These are phyloP conservation scores for Cordyceps pruinosa DNA, from an alignment of 2,329 filamentous ascomycete genomes.

Conservation along the genomic window DNA sequence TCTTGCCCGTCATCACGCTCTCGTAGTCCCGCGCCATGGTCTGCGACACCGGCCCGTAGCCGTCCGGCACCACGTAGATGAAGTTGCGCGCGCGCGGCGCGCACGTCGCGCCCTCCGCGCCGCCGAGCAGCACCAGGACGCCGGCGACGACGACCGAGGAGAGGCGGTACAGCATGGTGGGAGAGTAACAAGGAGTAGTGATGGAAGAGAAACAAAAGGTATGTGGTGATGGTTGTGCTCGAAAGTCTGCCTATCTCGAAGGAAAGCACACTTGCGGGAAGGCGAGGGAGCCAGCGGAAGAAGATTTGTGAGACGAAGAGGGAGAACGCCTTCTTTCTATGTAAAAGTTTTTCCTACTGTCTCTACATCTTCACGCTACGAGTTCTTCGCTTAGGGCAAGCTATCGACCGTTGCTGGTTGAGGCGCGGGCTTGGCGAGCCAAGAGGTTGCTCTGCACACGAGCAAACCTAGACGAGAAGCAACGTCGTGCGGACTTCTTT, in stretches of 20 bases:
- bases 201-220: neutral
- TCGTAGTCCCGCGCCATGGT: slow-evolving; percentile 22
- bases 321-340: neutral
- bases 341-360: neutral
- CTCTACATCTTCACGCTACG: too few relatives aligned
- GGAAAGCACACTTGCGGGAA: neutral
- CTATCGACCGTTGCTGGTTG: neutral
- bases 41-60: slow-evolving; percentile 25
- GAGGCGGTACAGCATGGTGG: neutral
- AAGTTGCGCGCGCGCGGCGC: slow-evolving; percentile 15
- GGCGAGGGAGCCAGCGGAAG: neutral
- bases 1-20: slow-evolving; percentile 16
- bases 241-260: neutral
- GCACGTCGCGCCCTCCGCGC: neutral
- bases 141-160: neutral
- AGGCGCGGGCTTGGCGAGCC: neutral
- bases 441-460: neutral
- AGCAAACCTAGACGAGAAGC: neutral
- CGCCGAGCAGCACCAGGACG: neutral
- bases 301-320: neutral
- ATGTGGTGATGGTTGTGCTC: neutral
- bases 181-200: neutral
- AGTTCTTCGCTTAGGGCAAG: neutral
- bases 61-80: slow-evolving; percentile 28
- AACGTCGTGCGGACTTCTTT: too few relatives aligned